Evolutionary conservation across 768 basidiomycete species (phyloP), one percentile per base, ranked within the genome.

Genomic region (Leccinum broughii): DNA sequence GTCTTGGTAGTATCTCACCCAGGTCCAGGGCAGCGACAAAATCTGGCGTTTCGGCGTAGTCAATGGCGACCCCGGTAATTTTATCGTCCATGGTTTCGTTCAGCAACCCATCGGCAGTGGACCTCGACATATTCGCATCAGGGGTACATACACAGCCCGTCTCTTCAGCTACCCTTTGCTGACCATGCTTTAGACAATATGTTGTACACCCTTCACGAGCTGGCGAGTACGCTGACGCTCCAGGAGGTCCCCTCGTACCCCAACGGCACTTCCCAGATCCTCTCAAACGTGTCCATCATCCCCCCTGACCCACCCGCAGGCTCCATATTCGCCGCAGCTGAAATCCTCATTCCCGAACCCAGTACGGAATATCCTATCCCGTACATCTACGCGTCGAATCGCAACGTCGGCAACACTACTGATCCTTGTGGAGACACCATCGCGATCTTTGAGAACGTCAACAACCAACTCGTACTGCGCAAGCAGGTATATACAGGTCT

Each of bases 331-430:
- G 68, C 81, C 10, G 87, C 82, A 1, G 87, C 77, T 9, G 88
- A 89, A 65, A 82, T 90, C 64, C 79, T 89, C 50, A 82, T 88
- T 60, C 83, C 88, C 0, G 62, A 77, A 14, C 76, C 80, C 1
- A 79, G 79, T 1, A 26, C 57, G 3, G 65, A 67, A 22, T 89
- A 85, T 76, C 80, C 79, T 0, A 75, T 64, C 3, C 77, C 82
- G 0, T 85, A 82, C 64, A 81, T 89, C 64, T 90, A 89, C 72
- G 80, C 78, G 20, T 88, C 88, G 4, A 90, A 90, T 74, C 80
- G 88, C 46, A 88, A 89, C 71, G 77, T 76, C 0, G 84, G 80
- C 76, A 76, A 56, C n/a, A 44, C n/a, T 44, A 44, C 10, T 20
- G 83, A 84, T 57, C 70, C 82, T 24, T 78, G 80, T 8, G 85